A percentile compares a stretch with the other conserved stretches of the same genome.
These are phyloP conservation scores for Emericellopsis cladophorae DNA, from an alignment of 2,329 filamentous ascomycete species.

Conservation along the genomic window DNA sequence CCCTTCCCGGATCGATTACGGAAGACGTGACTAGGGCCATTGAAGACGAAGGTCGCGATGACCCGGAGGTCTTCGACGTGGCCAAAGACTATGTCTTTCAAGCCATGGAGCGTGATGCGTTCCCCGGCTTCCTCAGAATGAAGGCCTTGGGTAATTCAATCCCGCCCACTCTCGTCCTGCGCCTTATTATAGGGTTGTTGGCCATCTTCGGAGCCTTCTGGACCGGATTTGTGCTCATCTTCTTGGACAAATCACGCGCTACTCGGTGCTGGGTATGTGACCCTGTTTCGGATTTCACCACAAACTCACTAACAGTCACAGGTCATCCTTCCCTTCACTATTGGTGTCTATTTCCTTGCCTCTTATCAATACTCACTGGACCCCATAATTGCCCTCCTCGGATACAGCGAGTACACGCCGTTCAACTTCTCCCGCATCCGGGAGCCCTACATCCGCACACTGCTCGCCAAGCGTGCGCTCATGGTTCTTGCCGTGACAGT, in stretches of 20 bases:
- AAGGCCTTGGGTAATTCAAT: constrained; percentile 95
- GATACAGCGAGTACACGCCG: constrained; percentile 91
- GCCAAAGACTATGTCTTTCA: constrained; percentile 99
- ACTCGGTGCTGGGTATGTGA: constrained; percentile 73
- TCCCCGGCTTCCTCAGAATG: constrained; percentile 86
- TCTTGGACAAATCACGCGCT: constrained; percentile 62
- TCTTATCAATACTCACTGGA: constrained; percentile 96
- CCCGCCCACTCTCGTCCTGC: constrained; percentile 74
- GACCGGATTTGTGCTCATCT: constrained; percentile 87
- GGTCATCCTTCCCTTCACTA: constrained; percentile 76
- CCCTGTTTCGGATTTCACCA: not conserved
- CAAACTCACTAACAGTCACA: constrained; percentile 8
- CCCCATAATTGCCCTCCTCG: constrained; percentile 76
- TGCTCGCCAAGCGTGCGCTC: constrained; percentile 70
- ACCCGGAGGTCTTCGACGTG: constrained; percentile 92
- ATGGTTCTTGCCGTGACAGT: constrained; percentile 69
- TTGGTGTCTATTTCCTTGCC: constrained; percentile 78
- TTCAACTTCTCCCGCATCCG: constrained; percentile 81
- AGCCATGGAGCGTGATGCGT: constrained; percentile 99
- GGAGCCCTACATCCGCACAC: constrained; percentile 80
- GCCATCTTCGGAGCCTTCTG: constrained; percentile 88
- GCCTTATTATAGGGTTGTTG: constrained; percentile 69
- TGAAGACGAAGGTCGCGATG: constrained; percentile 82
- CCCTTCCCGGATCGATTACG: constrained; percentile 77
- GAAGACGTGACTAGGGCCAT: constrained; percentile 77